Evolutionary conservation across 2,329 filamentous ascomycete species (phyloP).

Genomic region (Ciborinia camelliae): DNA sequence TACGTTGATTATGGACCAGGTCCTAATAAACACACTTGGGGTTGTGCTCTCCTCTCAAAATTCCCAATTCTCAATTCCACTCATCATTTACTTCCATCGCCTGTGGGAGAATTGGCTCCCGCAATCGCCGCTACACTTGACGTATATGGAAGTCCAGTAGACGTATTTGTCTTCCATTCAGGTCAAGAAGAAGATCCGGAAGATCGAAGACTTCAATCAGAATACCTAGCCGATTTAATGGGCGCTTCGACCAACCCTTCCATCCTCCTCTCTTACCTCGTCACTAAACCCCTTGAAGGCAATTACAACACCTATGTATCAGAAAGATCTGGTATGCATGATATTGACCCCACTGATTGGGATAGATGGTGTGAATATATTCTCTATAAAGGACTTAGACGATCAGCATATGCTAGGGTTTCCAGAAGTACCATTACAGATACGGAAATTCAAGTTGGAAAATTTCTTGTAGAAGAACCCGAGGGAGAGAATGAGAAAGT

Average conservation of each 20-base stretch:
- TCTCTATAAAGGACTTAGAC: conserved; percentile 81
- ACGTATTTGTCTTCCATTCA: conserved; percentile 98
- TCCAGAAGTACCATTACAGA: conserved; percentile 91
- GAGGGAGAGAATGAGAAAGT: conserved; percentile 59
- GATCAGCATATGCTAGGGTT: conserved; percentile 85
- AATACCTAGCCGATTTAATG: conserved; percentile 88
- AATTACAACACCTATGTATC: conserved; percentile 98
- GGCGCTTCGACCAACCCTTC: conserved; percentile 73
- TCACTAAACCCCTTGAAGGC: conserved; percentile 83
- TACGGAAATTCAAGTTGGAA: conserved; percentile 93
- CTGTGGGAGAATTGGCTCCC: conserved; percentile 90
- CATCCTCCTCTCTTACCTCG: conserved; percentile 86
- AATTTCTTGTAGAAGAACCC: conserved; percentile 79
- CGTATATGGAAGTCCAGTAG: conserved; percentile 83
- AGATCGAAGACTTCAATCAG: conserved; percentile 79
- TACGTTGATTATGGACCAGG: conserved; percentile 97
- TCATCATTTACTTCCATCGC: conserved; percentile 89
- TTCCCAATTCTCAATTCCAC: conserved; percentile 97
- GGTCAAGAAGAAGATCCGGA: conserved; percentile 96
- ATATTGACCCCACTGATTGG: conserved; percentile 90
- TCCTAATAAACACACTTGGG: conserved; percentile 99
- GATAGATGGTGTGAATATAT: conserved; percentile 99
- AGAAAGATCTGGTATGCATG: conserved; percentile 82
- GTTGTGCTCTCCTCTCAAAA: conserved; percentile 85
- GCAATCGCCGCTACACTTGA: conserved; percentile 96